Evolutionary conservation across 176 grass and related monocot species (phyloP), one percentile per base, ranked within the genome.

Genomic region (Melocanna baccifera): DNA sequence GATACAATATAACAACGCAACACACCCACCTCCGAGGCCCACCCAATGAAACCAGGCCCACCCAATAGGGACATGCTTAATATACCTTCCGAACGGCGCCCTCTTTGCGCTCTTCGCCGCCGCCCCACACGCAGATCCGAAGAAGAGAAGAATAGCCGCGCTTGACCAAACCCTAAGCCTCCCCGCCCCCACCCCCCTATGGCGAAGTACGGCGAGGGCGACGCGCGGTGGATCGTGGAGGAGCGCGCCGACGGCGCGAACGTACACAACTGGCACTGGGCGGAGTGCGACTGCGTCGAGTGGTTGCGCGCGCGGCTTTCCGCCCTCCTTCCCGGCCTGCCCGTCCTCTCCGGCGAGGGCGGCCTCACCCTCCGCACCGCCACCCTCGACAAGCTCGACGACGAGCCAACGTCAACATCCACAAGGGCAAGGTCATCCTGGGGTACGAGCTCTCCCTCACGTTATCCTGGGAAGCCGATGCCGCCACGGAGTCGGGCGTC

Each of bases 241-340:
- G 96, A 99, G 48, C 93, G 96, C 73, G 32, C 89, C 19, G 96
- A 99, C 81, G 96, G 96, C 47, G 77, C 93, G 13, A 99, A 99
- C 87, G 91, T 99, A 69, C 93, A 99, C 93, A 96, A 99, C 88
- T 99, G 96, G 96, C 96, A 99, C 91, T 99, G 93, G 93, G 86
- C 88, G 68, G 96, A 99, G 86, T 91, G 91, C 34, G 88, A 99
- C 86, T 99, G 96, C 84, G 76, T 99, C 57, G 96, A 96, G 80
- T 99, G 93, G 93, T 96, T 93, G 9, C 91, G 91, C 22, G 89
- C 87, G 15, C 80, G 81, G 6, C 93, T 98, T 87, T 94, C 93
- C 36, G 45, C 78, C 1, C 88, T 91, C 19, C 91, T 98, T 65
- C 81, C 86, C 30, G 84, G 85, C 37, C 91, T 99, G 77, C 62